Conservation (phyloP, 73 alveolate species). For the Stentor roeselii region DNA sequence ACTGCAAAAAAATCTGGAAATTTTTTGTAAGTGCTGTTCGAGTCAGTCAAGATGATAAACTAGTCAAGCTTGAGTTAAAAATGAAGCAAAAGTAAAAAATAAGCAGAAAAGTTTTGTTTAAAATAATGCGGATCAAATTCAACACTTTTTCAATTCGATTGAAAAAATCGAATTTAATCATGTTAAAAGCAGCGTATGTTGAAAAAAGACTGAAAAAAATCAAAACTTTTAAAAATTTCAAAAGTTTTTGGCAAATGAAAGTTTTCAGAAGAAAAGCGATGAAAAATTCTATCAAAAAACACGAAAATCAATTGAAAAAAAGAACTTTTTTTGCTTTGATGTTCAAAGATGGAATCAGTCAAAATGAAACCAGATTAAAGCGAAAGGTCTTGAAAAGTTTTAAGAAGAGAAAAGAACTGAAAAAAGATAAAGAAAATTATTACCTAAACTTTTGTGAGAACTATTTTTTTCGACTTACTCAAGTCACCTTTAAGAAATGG, state of each 20-base stretch:
- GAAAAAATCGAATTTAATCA: background rate
- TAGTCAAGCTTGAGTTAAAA: too few species aligned
- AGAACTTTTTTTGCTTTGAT: background rate
- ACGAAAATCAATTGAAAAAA: background rate
- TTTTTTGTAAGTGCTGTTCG: background rate
- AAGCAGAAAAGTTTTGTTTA: background rate
- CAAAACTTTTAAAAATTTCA: background rate
- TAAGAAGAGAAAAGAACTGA: background rate
- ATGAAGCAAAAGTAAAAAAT: background rate
- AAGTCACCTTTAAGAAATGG: background rate
- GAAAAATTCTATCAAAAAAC: too few species aligned
- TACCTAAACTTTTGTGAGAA: background rate
- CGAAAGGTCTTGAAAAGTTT: background rate
- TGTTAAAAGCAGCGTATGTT: background rate
- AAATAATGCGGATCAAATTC: too few species aligned
- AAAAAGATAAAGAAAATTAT: background rate
- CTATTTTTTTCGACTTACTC: background rate
- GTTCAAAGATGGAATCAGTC: background rate
- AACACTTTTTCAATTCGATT: background rate
- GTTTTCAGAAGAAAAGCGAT: background rate
- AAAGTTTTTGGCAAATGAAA: background rate
- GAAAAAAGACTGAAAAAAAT: background rate
- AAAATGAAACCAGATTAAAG: too few species aligned
- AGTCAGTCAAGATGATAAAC: background rate
- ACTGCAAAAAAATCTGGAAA: background rate